Evolutionary conservation across 23 red algal species (phyloP), one percentile per base, ranked within the genome.

Genomic region (Gracilaria domingensis): DNA sequence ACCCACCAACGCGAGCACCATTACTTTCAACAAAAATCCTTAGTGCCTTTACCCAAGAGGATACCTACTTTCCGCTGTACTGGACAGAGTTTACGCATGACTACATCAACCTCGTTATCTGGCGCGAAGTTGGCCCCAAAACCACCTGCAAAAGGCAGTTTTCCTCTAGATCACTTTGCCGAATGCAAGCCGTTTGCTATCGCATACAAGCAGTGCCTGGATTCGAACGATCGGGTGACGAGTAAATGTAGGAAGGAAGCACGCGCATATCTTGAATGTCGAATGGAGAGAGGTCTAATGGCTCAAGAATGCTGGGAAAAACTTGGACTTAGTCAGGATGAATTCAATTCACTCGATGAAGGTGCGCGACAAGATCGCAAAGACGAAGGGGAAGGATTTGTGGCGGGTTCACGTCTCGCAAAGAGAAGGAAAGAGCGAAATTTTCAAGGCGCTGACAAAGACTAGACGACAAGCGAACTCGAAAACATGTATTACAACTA

Each of bases 261-360:
- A 34, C 82, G 87, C 17, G 36, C 65, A 3, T 99, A 96, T 84
- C 80, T 99, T 28, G 40, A 85, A 69, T 99, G 97, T 66, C 92
- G 97, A 26, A 99, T 99, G 97, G 88, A 96, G 54, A 62, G 87
- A 59, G 95, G 88, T 14, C 55, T 96, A 36, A 96, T 96, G 95
- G 85, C 80, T 21, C 77, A 73, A 35, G 95, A 96, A 66, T 67
- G 74, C 26, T 92, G 87, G 95, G 83, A 87, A 32, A 80, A 77
- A 23, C 57, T 96, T 2, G 95, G 95, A 21, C 60, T 96, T 21
- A 66, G 87, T n/a, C 77, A 91, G 45, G 94, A 95, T 34, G 32
- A 79, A 50, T 66, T 90, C 25, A 74, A 24, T 8, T 56, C 61
- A 17, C 2, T 44, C 64, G 61, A 70, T 36, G 83, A 49, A 28